A percentile compares a stretch with the other conserved stretches of the same genome.
Evolutionary conservation across 805 yeast genomes (phyloP).

Genomic region (Ogataea siamensis): DNA sequence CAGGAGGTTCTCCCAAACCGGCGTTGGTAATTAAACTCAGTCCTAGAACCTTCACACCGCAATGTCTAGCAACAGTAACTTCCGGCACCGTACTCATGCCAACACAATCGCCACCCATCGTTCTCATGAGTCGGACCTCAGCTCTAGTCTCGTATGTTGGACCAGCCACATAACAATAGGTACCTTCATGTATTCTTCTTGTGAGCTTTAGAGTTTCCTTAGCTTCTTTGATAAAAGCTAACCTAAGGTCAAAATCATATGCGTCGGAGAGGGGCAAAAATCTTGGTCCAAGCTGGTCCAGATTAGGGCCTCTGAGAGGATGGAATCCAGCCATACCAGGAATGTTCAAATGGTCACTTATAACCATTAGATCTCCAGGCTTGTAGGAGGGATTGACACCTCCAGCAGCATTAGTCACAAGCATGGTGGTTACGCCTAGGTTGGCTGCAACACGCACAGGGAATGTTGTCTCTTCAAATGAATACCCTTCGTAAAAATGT

Average conservation of each 20-base stretch:
- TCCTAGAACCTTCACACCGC: slow-evolving; percentile 79
- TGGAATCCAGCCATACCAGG: slow-evolving; percentile 90
- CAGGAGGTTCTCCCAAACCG: slow-evolving; percentile 68
- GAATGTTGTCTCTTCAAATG: slow-evolving; percentile 76
- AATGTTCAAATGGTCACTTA: slow-evolving; percentile 83
- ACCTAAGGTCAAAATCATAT: slow-evolving; percentile 71
- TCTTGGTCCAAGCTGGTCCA: slow-evolving; percentile 77
- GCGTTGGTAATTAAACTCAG: slow-evolving; percentile 83
- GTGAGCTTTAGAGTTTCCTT: slow-evolving; percentile 40
- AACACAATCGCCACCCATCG: slow-evolving; percentile 86
- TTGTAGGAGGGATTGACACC: slow-evolving; percentile 65
- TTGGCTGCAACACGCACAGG: slow-evolving; percentile 75
- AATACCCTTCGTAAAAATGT: slow-evolving; percentile 90
- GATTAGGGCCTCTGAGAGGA: slow-evolving; percentile 85
- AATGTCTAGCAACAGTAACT: slow-evolving; percentile 87
- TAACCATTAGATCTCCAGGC: slow-evolving; percentile 90
- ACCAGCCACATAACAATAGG: slow-evolving; percentile 81
- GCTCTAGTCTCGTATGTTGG: slow-evolving; percentile 94
- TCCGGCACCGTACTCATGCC: slow-evolving; percentile 99
- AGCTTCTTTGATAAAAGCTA: slow-evolving; percentile 55
- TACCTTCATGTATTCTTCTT: slow-evolving; percentile 81
- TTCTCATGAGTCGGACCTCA: slow-evolving; percentile 72
- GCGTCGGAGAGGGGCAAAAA: slow-evolving; percentile 89
- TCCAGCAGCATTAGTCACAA: slow-evolving; percentile 97
- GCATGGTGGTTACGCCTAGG: slow-evolving; percentile 58